Percentiles rank a stretch among this genome's conserved stretches.
These are phyloP conservation scores for Dimocarpus longan DNA, from an alignment of 345 rosid species.

Conservation along the genomic window DNA sequence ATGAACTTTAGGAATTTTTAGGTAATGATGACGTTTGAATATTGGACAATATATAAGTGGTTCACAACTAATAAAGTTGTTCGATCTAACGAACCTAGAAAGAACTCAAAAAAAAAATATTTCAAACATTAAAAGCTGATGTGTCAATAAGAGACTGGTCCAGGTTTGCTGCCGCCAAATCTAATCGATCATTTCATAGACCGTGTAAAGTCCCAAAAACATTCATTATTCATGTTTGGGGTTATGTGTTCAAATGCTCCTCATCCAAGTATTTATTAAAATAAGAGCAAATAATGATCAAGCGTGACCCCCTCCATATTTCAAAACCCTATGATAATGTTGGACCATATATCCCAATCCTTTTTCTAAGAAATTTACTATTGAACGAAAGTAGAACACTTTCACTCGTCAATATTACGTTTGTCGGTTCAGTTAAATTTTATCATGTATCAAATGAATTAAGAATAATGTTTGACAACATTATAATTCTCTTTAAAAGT, in stretches of 20 bases:
- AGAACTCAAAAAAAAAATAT: not conserved
- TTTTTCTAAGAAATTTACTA: too few species aligned
- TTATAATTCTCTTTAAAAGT: too few species aligned
- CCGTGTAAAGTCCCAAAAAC: not conserved
- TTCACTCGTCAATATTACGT: too few species aligned
- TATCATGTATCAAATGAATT: too few species aligned
- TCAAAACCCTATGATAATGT: not conserved
- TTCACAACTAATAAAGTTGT: not conserved
- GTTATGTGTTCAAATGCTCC: not conserved
- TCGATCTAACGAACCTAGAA: not conserved
- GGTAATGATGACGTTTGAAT: not conserved
- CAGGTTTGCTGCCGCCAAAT: slow-evolving; percentile 4
- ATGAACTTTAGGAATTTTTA: not conserved
- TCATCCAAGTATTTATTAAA: not conserved
- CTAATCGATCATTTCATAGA: not conserved
- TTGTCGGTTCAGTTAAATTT: too few species aligned
- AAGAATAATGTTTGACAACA: too few species aligned
- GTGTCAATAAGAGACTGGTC: not conserved
- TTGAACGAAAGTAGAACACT: too few species aligned
- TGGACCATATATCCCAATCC: not conserved
- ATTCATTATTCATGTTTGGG: not conserved
- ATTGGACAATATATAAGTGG: not conserved
- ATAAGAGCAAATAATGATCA: not conserved
- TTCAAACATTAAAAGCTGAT: not conserved
- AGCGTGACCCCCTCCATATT: not conserved